Conservation (phyloP, 2,329 filamentous ascomycete genomes). For the Lasiodiplodia hormozganensis region DNA sequence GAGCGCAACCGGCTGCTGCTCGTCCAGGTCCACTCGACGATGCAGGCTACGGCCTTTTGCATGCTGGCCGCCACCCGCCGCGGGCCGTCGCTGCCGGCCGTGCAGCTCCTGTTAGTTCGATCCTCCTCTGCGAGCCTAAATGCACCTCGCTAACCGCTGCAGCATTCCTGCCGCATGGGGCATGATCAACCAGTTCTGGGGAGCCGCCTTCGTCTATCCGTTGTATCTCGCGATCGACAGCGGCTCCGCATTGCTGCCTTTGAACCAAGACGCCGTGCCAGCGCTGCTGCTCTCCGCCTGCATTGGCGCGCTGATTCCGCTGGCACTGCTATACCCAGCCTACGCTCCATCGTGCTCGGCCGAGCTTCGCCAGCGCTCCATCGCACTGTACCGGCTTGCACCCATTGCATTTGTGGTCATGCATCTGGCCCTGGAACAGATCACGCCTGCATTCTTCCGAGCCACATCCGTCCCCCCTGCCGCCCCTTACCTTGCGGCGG, state of each 20-base stretch:
- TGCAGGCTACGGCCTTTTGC: slow-evolving; percentile 4
- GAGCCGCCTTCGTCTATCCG: slow-evolving; percentile 7
- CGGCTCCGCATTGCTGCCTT: not conserved
- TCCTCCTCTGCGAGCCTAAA: not conserved
- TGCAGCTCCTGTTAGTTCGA: not conserved
- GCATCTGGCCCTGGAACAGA: not conserved
- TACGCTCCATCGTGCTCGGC: not conserved
- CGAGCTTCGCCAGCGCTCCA: not conserved
- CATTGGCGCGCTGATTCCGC: not conserved
- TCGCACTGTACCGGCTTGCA: not conserved
- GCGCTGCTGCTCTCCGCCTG: not conserved
- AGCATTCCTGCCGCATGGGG: not conserved
- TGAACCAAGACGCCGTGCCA: not conserved
- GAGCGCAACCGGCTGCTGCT: not conserved
- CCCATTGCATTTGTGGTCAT: not conserved
- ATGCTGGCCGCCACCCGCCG: not conserved
- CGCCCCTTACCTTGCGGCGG: not conserved
- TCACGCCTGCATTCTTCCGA: not conserved
- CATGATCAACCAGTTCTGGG: slow-evolving; percentile 1
- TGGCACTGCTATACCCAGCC: not conserved
- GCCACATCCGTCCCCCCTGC: not conserved
- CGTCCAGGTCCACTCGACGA: slow-evolving; percentile 7
- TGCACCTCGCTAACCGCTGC: not conserved
- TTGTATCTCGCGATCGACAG: slow-evolving; percentile 2
- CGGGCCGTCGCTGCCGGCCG: no score